Evolutionary conservation across 192 early-diverging fungal genomes (phyloP).

Genomic region (Diversispora epigaea): DNA sequence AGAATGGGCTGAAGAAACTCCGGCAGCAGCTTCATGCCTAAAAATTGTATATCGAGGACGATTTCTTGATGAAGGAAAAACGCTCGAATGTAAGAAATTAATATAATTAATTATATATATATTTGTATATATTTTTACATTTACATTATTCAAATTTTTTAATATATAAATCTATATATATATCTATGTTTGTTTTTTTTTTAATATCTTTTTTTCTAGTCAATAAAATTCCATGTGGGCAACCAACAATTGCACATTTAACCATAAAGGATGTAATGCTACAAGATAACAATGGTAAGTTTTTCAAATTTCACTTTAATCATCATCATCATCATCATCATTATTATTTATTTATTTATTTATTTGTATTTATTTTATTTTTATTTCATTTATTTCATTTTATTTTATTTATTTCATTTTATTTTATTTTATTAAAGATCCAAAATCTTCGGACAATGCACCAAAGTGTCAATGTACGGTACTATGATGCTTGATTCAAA

Average conservation of each 20-base stretch:
- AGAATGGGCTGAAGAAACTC: slow-evolving; percentile 50
- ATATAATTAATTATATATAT: neutral
- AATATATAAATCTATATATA: neutral
- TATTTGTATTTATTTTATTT: too few species aligned
- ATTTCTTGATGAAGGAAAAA: slow-evolving; percentile 46
- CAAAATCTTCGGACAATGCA: slow-evolving; percentile 15
- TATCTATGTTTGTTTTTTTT: neutral
- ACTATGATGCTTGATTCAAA: slow-evolving; percentile 10
- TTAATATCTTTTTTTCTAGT: slow-evolving; percentile 14
- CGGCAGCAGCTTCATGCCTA: slow-evolving; percentile 41
- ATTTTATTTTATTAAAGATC: neutral
- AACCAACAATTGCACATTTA: slow-evolving; percentile 47
- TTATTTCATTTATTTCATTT: neutral
- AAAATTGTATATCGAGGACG: slow-evolving; percentile 49
- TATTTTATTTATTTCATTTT: neutral
- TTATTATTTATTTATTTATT: neutral
- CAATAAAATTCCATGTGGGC: slow-evolving; percentile 46
- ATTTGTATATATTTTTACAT: neutral
- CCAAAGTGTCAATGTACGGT: slow-evolving; percentile 27
- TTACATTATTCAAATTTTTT: neutral
- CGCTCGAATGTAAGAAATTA: slow-evolving; percentile 38
- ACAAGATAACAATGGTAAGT: slow-evolving; percentile 26
- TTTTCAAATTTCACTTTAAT: neutral
- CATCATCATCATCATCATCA: neutral
- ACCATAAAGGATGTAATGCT: slow-evolving; percentile 38